Conservation (phyloP, 179 eudicot genomes). For the Corrigiola litoralis region DNA sequence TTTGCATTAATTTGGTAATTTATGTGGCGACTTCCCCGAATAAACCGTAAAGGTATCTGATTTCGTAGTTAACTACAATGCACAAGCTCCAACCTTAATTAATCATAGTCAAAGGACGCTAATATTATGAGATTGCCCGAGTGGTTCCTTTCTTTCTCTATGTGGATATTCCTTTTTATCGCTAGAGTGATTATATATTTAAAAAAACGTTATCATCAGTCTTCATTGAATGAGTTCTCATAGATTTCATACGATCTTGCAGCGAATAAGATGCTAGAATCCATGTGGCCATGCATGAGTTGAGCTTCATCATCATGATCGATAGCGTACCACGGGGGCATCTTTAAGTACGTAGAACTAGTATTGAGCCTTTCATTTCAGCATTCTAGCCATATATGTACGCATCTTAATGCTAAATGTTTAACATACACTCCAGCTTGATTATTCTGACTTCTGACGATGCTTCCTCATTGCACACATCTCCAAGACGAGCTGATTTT, state of each 20-base stretch:
- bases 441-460: no score
- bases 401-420: not conserved
- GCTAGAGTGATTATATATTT: no score
- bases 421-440: not conserved
- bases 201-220: no score
- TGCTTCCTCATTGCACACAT: not conserved
- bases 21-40: not conserved
- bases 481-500: constrained; percentile 1
- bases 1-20: not conserved
- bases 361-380: no score
- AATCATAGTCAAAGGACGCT: not conserved
- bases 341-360: not conserved
- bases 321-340: not conserved
- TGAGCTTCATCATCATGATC: not conserved
- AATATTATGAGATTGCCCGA: no score
- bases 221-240: not conserved
- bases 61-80: no score
- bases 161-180: no score
- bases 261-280: not conserved
- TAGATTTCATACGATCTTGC: constrained; percentile 12
- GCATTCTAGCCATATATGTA: no score
- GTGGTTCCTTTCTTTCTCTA: no score
- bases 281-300: not conserved
- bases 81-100: no score
- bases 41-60: no score